phyloP scores from a whole-genome alignment of 2,329 filamentous ascomycete genomes.

The Sordariomycetes sp. region DNA sequence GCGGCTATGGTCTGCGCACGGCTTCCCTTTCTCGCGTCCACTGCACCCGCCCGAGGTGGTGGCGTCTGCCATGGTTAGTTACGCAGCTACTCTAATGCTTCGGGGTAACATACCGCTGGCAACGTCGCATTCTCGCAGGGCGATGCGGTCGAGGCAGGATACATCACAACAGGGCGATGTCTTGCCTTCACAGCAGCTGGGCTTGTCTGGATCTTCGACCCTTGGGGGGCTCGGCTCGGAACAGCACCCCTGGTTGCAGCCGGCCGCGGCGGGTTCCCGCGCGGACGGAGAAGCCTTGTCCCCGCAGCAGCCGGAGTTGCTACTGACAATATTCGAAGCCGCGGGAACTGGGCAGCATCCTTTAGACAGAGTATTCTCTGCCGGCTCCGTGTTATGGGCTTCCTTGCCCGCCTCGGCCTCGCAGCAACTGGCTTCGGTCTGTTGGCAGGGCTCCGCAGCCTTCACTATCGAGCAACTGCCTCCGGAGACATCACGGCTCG shows the following conservation, averaged over 20 bases:
- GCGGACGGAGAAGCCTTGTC: not conserved
- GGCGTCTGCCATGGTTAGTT: not conserved
- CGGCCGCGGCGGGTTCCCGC: not conserved
- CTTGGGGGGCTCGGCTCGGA: not conserved
- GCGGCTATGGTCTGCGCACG: not conserved
- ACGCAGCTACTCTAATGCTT: not conserved
- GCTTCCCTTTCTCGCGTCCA: not conserved
- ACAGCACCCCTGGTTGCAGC: not conserved
- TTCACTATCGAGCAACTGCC: not conserved
- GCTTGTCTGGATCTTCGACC: constrained; percentile 3
- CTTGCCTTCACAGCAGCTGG: constrained; percentile 27
- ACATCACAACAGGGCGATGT: constrained; percentile 24
- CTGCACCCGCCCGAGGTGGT: not conserved
- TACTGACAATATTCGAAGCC: not conserved
- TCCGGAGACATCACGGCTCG: too few relatives aligned
- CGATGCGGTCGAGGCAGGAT: constrained; percentile 28
- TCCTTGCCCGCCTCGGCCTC: not conserved
- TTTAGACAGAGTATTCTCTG: not conserved
- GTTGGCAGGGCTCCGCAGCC: not conserved
- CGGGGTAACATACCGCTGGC: not conserved
- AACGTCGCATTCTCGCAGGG: constrained; percentile 23
- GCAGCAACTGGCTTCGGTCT: not conserved
- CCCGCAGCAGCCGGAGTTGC: not conserved
- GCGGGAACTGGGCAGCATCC: not conserved
- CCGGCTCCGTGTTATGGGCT: not conserved